Percentiles rank a stretch among this genome's conserved stretches.
Evolutionary conservation across 345 rosid genomes (phyloP).

Genomic region (Gossypium raimondii): DNA sequence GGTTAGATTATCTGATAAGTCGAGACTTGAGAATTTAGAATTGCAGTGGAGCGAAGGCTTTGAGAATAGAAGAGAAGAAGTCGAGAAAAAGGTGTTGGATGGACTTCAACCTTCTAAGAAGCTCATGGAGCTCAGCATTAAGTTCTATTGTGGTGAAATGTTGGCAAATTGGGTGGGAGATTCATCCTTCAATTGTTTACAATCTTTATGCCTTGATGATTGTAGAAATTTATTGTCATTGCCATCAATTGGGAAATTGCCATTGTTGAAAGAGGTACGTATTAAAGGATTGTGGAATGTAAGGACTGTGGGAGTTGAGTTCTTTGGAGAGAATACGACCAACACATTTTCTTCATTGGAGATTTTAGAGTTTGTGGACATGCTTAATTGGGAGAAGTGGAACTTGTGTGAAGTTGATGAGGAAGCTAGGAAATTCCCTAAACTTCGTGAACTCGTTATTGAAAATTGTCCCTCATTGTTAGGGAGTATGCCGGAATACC

Average conservation of each 20-base stretch:
- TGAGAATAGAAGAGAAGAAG: not conserved
- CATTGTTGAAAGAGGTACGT: not conserved
- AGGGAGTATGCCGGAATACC: not conserved
- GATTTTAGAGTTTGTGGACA: not conserved
- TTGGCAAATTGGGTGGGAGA: constrained; percentile 1
- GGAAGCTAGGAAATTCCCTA: not conserved
- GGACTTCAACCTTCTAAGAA: not conserved
- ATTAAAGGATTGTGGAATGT: not conserved
- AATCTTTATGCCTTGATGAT: not conserved
- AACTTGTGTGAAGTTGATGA: not conserved
- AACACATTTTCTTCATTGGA: not conserved
- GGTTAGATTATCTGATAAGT: not conserved
- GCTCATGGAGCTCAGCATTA: not conserved
- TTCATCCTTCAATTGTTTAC: not conserved
- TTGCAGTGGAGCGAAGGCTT: not conserved
- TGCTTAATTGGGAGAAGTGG: not conserved
- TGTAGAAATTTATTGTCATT: not conserved
- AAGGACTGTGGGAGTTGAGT: not conserved
- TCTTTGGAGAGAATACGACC: not conserved
- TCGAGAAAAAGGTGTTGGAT: not conserved
- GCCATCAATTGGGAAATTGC: not conserved
- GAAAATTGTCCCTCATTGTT: accelerated
- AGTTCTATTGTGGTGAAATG: not conserved
- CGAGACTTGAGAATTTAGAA: not conserved
- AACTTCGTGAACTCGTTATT: not conserved